Evolutionary conservation across 2,329 filamentous ascomycete species (phyloP).

Genomic region (Hymenoscyphus fructigenus): DNA sequence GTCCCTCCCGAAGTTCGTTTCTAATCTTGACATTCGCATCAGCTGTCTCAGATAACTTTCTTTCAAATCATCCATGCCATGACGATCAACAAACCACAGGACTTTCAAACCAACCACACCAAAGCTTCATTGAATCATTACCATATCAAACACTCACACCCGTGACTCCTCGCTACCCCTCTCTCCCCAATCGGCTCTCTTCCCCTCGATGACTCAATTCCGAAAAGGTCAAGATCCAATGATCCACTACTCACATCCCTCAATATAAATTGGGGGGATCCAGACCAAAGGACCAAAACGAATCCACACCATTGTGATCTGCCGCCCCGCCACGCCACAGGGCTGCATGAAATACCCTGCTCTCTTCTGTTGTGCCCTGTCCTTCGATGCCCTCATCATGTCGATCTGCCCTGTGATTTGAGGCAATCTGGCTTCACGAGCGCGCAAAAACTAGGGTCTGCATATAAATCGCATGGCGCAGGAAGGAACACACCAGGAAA

Average conservation of each 20-base stretch:
- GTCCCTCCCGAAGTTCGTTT: constrained; percentile 6
- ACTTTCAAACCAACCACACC: neutral
- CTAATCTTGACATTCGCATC: neutral
- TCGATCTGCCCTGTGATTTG: no score
- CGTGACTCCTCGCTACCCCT: constrained; percentile 11
- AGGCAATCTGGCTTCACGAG: no score
- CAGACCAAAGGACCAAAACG: no score
- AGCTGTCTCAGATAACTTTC: constrained; percentile 8
- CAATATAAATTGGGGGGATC: no score
- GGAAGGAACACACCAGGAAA: no score
- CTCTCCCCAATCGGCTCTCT: constrained; percentile 10
- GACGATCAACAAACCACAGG: no score
- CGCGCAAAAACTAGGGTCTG: no score
- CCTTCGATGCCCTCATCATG: no score
- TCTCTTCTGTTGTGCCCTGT: no score
- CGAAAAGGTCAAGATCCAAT: neutral
- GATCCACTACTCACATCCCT: neutral
- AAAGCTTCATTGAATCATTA: neutral
- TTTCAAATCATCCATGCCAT: no score
- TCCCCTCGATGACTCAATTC: constrained; percentile 8
- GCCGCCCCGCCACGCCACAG: neutral
- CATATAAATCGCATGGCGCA: no score
- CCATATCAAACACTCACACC: neutral
- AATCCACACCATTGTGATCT: neutral
- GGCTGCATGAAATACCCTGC: neutral